Evolutionary conservation across 2,329 filamentous ascomycete genomes (phyloP).

Genomic region (Aureobasidium pullulans): DNA sequence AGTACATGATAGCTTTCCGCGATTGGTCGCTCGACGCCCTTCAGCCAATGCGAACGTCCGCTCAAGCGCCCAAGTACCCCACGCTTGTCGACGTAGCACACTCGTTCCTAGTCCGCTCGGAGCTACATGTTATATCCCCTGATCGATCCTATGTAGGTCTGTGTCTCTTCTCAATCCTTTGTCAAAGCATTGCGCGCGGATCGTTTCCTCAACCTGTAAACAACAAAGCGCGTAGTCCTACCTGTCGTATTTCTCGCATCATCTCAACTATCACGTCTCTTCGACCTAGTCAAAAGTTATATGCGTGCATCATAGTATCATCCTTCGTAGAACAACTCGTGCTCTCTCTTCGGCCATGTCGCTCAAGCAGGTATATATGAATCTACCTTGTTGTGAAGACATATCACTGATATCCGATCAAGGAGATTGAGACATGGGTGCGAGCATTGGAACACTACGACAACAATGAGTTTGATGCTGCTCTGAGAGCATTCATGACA

Average conservation of each 20-base stretch:
- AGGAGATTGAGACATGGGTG: conserved; percentile 99
- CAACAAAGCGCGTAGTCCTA: not conserved
- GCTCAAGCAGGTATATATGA: conserved; percentile 37
- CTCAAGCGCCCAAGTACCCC: conserved; percentile 13
- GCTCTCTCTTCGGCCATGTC: conserved; percentile 30
- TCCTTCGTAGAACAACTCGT: not conserved
- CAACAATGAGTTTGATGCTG: conserved; percentile 93
- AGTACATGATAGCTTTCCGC: not conserved
- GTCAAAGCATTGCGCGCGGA: not conserved
- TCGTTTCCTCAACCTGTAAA: not conserved
- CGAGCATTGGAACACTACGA: conserved; percentile 85
- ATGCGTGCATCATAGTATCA: not conserved
- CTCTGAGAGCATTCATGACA: conserved; percentile 71
- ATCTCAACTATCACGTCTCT: not conserved
- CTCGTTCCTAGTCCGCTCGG: not conserved
- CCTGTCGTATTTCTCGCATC: not conserved
- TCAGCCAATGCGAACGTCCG: conserved; percentile 10
- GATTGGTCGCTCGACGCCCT: not conserved
- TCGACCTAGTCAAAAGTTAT: not conserved
- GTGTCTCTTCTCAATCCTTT: conserved; percentile 1
- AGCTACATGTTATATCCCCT: conserved; percentile 9
- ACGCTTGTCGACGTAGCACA: conserved; percentile 1
- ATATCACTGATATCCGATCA: not conserved
- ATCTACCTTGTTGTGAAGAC: not conserved
- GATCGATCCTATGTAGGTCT: conserved; percentile 3